Conservation (phyloP, 164 flowering plant species). For the Vitis amurensis region DNA sequence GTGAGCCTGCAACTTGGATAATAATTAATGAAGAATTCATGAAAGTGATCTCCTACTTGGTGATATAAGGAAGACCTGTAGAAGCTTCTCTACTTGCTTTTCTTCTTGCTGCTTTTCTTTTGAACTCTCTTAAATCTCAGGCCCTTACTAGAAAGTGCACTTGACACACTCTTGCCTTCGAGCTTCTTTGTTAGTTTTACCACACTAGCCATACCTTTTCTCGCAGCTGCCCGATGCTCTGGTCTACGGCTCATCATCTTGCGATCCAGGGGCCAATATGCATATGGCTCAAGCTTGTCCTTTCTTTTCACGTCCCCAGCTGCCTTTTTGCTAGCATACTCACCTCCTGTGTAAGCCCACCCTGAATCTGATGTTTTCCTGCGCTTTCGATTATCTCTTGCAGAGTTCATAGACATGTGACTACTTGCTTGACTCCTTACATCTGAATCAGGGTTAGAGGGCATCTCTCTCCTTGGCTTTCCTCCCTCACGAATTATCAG, state of each 20-base stretch:
- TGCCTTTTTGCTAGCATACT: slow-evolving; percentile 90
- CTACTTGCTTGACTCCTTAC: slow-evolving; percentile 50
- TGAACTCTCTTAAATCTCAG: slow-evolving; percentile 37
- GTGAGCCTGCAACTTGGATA: too few species aligned
- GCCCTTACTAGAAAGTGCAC: slow-evolving; percentile 54
- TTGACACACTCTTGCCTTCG: slow-evolving; percentile 81
- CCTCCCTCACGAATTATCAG: slow-evolving; percentile 66
- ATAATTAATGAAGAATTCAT: too few species aligned
- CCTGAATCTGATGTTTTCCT: slow-evolving; percentile 71
- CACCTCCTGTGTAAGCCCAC: slow-evolving; percentile 84
- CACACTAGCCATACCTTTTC: slow-evolving; percentile 87
- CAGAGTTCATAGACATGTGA: slow-evolving; percentile 30
- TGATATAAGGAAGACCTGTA: too few species aligned
- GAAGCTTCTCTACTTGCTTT: slow-evolving; percentile 12
- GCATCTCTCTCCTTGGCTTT: slow-evolving; percentile 32
- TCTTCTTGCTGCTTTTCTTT: slow-evolving; percentile 41
- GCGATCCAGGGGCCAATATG: slow-evolving; percentile 99
- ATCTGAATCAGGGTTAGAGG: slow-evolving; percentile 47
- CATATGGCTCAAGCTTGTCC: slow-evolving; percentile 96
- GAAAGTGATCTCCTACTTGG: too few species aligned
- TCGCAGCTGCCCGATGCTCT: slow-evolving; percentile 83
- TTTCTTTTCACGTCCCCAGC: slow-evolving; percentile 89
- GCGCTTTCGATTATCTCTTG: slow-evolving; percentile 46
- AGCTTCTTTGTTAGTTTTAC: slow-evolving; percentile 80
- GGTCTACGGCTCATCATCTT: slow-evolving; percentile 94